phyloP scores from a whole-genome alignment of 768 basidiomycete genomes.

The Lentinula sp. region DNA sequence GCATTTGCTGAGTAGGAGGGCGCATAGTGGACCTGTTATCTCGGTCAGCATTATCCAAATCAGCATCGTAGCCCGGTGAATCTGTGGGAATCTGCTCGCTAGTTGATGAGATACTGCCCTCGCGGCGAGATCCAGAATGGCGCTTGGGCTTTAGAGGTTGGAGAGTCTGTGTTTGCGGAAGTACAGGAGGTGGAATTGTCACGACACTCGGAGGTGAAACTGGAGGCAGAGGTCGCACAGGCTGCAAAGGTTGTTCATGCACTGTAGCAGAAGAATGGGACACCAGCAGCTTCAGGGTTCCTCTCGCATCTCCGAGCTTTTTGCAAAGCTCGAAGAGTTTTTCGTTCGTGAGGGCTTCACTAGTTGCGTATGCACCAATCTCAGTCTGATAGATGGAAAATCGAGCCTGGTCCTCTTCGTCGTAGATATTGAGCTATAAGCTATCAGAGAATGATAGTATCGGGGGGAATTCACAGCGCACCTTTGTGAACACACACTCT shows the following conservation, averaged over 20 bases:
- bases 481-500: constrained; percentile 78
- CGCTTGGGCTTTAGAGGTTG: constrained; percentile 46
- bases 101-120: constrained; percentile 60
- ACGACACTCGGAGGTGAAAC: constrained; percentile 29
- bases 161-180: constrained; percentile 30
- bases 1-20: constrained; percentile 27
- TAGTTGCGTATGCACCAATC: constrained; percentile 71
- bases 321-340: constrained; percentile 67
- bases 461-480: constrained; percentile 18
- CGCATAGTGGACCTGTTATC: constrained; percentile 38
- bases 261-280: constrained; percentile 58
- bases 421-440: constrained; percentile 66
- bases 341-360: constrained; percentile 68
- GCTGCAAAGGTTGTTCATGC: constrained; percentile 39
- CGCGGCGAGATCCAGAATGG: constrained; percentile 54
- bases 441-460: background rate
- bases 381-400: constrained; percentile 85
- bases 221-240: constrained; percentile 26
- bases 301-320: constrained; percentile 67
- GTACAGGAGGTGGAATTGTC: constrained; percentile 50
- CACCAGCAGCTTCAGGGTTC: constrained; percentile 81
- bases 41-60: constrained; percentile 54
- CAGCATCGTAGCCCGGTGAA: constrained; percentile 66
- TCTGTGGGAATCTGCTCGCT: constrained; percentile 54
- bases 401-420: constrained; percentile 70